phyloP scores from a whole-genome alignment of 441 rosid species.

The Aleurites moluccanus region DNA sequence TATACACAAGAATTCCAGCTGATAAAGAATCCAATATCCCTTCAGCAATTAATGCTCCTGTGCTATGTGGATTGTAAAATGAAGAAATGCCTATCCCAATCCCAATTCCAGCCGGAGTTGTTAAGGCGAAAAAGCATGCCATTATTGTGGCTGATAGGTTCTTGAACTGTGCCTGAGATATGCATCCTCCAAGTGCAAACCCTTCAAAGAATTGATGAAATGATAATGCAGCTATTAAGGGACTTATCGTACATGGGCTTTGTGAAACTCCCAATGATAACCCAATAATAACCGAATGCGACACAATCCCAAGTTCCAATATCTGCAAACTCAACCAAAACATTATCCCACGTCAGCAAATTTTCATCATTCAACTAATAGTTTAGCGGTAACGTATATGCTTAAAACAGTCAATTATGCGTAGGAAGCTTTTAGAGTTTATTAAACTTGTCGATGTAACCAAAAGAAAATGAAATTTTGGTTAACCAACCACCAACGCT shows the following conservation, averaged over 20 bases:
- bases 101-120: constrained; percentile 75
- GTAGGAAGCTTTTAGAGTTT: no score
- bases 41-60: constrained; percentile 57
- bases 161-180: constrained; percentile 78
- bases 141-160: constrained; percentile 48
- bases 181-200: constrained; percentile 92
- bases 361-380: no score
- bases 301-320: constrained; percentile 77
- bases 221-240: constrained; percentile 78
- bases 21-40: constrained; percentile 79
- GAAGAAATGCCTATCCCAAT: constrained; percentile 57
- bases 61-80: constrained; percentile 39
- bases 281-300: constrained; percentile 84
- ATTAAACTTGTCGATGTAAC: no score
- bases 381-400: no score
- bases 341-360: not conserved
- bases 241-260: constrained; percentile 86
- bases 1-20: constrained; percentile 86
- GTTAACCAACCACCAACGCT: not conserved
- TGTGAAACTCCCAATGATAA: constrained; percentile 85
- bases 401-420: no score
- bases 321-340: constrained; percentile 35
- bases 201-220: constrained; percentile 99
- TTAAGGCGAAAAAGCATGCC: constrained; percentile 81
- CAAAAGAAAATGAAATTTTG: no score